phyloP scores from a whole-genome alignment of 306 rosid species.

The Oemleria cerasiformis region DNA sequence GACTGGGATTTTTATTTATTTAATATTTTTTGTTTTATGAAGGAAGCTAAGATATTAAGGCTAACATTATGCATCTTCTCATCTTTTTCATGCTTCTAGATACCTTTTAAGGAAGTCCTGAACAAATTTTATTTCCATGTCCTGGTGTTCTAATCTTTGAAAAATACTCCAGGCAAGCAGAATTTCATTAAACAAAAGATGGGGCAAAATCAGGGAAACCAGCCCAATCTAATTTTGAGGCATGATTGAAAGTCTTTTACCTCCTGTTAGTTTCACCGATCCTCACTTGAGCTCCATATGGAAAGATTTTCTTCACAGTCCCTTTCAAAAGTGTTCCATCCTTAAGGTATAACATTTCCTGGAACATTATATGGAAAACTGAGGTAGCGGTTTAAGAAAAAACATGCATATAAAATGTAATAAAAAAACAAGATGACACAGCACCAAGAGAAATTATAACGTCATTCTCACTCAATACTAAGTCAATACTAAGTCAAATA shows the following conservation, averaged over 20 bases:
- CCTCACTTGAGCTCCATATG: slow-evolving; percentile 86
- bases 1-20: background rate
- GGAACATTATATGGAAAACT: slow-evolving; percentile 25
- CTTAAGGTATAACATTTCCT: slow-evolving; percentile 65
- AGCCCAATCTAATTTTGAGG: slow-evolving; percentile 6
- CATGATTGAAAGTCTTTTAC: slow-evolving; percentile 36
- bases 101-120: background rate
- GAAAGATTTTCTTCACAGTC: slow-evolving; percentile 66
- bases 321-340: slow-evolving; percentile 90
- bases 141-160: background rate
- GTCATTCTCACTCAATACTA: slow-evolving; percentile 68
- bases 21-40: background rate
- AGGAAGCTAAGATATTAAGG: background rate
- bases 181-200: background rate
- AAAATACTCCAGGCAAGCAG: no score
- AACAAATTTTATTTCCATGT: background rate
- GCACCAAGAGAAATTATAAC: slow-evolving; percentile 11
- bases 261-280: slow-evolving; percentile 68
- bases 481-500: slow-evolving; percentile 30
- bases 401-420: slow-evolving; percentile 1
- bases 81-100: background rate
- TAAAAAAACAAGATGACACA: background rate
- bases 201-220: background rate
- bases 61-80: background rate
- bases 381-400: slow-evolving; percentile 9